Percentiles rank a stretch among this genome's conserved stretches.
phyloP scores from a whole-genome alignment of 2,329 filamentous ascomycete species.

The Aspergillus nomiae region DNA sequence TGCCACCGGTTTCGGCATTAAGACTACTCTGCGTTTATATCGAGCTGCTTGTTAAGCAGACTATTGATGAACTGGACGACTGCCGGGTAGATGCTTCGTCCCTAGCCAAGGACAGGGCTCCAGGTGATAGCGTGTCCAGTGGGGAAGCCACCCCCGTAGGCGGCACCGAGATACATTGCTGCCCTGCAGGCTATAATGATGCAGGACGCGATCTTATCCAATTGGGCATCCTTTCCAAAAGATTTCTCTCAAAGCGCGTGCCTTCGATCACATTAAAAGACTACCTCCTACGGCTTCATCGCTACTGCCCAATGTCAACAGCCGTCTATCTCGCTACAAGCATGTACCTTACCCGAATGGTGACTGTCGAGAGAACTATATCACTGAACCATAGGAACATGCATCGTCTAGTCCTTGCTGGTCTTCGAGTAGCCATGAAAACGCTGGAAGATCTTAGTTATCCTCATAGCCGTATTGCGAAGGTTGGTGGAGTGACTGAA shows the following conservation, averaged over 20 bases:
- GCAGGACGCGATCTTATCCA: constrained; percentile 73
- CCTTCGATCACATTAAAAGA: constrained; percentile 81
- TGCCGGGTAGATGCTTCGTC: constrained; percentile 10
- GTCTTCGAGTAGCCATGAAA: constrained; percentile 87
- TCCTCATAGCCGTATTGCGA: constrained; percentile 78
- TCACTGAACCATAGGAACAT: constrained; percentile 81
- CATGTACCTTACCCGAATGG: constrained; percentile 81
- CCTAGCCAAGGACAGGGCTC: constrained; percentile 58
- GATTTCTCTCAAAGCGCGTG: constrained; percentile 88
- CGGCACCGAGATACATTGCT: constrained; percentile 40
- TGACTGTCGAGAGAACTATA: constrained; percentile 74
- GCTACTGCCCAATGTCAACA: constrained; percentile 89
- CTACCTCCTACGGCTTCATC: constrained; percentile 83
- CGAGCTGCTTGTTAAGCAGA: constrained; percentile 50
- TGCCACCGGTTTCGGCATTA: constrained; percentile 73
- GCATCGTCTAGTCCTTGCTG: constrained; percentile 82
- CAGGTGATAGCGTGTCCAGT: constrained; percentile 29
- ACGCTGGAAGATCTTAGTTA: constrained; percentile 91
- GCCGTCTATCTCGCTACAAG: constrained; percentile 90
- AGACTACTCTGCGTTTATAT: constrained; percentile 74
- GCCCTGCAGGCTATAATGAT: constrained; percentile 41
- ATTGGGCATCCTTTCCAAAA: constrained; percentile 81
- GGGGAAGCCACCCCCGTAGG: constrained; percentile 23
- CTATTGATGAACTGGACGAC: constrained; percentile 62
- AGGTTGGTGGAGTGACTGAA: constrained; percentile 84